Evolutionary conservation across 495 filamentous ascomycete species (phyloP).

Genomic region (Aspergillus asperescens): DNA sequence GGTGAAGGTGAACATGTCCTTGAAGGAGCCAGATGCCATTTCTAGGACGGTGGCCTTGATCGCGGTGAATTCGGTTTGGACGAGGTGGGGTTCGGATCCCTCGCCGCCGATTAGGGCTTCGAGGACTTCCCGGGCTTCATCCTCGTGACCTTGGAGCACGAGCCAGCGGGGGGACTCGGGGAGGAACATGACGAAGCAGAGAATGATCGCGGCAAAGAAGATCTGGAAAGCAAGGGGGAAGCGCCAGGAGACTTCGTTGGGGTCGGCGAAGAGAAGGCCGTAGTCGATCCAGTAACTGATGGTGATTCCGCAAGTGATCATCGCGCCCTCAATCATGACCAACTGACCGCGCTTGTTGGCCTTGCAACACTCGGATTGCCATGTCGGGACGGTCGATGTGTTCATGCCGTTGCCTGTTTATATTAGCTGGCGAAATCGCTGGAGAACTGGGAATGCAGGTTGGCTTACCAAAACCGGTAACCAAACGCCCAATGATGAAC

Average conservation of each 20-base stretch:
- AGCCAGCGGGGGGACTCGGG: slow-evolving; percentile 75
- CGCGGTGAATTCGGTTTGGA: slow-evolving; percentile 60
- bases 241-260: slow-evolving; percentile 62
- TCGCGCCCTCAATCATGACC: slow-evolving; percentile 72
- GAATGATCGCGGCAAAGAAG: slow-evolving; percentile 58
- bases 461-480: slow-evolving; percentile 51
- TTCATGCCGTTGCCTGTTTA: slow-evolving; percentile 52
- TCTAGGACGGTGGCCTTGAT: slow-evolving; percentile 75
- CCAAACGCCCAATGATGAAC: slow-evolving; percentile 59
- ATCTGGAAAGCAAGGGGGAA: slow-evolving; percentile 72
- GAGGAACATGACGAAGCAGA: slow-evolving; percentile 56
- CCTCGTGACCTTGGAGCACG: slow-evolving; percentile 60
- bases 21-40: slow-evolving; percentile 59
- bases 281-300: slow-evolving; percentile 75
- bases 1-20: slow-evolving; percentile 66
- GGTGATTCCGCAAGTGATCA: slow-evolving; percentile 68
- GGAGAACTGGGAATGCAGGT: neutral
- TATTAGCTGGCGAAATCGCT: neutral
- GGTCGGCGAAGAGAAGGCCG: slow-evolving; percentile 60
- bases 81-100: slow-evolving; percentile 46
- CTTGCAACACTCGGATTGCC: slow-evolving; percentile 75
- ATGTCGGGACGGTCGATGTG: slow-evolving; percentile 65
- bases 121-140: slow-evolving; percentile 61
- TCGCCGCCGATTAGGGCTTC: slow-evolving; percentile 53
- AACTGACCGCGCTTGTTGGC: slow-evolving; percentile 68